Conservation (phyloP, 768 basidiomycete genomes). For the Rhizopogon salebrosus region DNA sequence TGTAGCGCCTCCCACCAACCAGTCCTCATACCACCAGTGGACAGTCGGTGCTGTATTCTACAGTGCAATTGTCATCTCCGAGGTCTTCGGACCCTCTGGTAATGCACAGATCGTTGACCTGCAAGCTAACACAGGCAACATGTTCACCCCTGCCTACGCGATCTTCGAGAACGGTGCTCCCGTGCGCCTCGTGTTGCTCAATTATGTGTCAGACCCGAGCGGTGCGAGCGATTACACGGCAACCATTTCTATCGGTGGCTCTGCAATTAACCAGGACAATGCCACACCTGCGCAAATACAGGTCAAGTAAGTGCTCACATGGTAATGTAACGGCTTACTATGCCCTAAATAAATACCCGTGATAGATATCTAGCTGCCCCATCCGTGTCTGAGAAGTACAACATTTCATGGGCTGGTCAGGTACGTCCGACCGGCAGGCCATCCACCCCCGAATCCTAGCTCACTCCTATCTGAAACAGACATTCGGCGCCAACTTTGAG, state of each 20-base stretch:
- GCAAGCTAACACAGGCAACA: conserved; percentile 16
- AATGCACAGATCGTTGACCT: conserved; percentile 34
- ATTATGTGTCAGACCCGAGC: conserved; percentile 38
- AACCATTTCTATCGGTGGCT: conserved; percentile 28
- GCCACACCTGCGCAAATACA: conserved; percentile 20
- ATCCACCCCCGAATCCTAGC: neutral
- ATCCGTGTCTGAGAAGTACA: conserved; percentile 35
- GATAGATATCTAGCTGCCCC: conserved; percentile 30
- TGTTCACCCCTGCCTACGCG: conserved; percentile 41
- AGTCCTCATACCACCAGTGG: conserved; percentile 31
- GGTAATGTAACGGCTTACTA: neutral
- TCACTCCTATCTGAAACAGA: conserved; percentile 7
- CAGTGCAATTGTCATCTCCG: conserved; percentile 32
- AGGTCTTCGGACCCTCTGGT: conserved; percentile 32
- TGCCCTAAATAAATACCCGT: neutral
- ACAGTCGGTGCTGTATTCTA: conserved; percentile 37
- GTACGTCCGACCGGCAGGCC: conserved; percentile 13
- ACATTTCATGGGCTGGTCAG: conserved; percentile 48
- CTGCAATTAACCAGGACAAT: conserved; percentile 4
- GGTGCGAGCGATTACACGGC: conserved; percentile 36
- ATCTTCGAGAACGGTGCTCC: conserved; percentile 64
- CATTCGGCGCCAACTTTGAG: conserved; percentile 19
- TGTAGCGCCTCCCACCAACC: conserved; percentile 38
- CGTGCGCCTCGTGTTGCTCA: conserved; percentile 40
- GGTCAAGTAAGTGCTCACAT: conserved; percentile 23